Evolutionary conservation across 805 yeast genomes (phyloP).

Genomic region (Zygosaccharomyces gambellarensis): DNA sequence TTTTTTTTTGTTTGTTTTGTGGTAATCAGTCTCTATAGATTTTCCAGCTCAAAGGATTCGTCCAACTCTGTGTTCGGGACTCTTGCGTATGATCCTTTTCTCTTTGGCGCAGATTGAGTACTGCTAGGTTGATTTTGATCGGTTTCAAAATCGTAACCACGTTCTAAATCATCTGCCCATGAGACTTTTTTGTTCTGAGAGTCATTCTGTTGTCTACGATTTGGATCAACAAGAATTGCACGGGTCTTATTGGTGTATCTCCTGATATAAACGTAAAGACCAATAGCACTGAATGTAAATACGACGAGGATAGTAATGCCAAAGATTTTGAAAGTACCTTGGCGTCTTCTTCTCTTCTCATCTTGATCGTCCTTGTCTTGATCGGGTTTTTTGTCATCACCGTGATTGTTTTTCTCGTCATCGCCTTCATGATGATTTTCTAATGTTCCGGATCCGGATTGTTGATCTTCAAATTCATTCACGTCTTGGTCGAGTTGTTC

Average conservation of each 20-base stretch:
- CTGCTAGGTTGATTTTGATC: slow-evolving; percentile 7
- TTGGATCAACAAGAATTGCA: slow-evolving; percentile 21
- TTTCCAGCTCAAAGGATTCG: slow-evolving; percentile 26
- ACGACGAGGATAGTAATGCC: slow-evolving; percentile 8
- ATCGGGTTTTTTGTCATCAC: slow-evolving; percentile 12
- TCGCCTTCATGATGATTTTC: slow-evolving; percentile 24
- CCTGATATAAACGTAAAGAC: slow-evolving; percentile 13
- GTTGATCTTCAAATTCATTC: slow-evolving; percentile 37
- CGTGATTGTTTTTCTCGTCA: slow-evolving; percentile 47
- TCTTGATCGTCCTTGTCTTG: slow-evolving; percentile 10
- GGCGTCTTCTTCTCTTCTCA: slow-evolving; percentile 8
- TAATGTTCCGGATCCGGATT: slow-evolving; percentile 8
- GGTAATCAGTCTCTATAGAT: slow-evolving; percentile 7
- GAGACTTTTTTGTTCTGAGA: slow-evolving; percentile 33
- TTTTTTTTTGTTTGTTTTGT: background rate
- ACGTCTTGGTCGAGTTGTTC: slow-evolving; percentile 39
- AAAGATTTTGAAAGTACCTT: slow-evolving; percentile 8
- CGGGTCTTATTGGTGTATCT: slow-evolving; percentile 15
- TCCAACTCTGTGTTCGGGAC: slow-evolving; percentile 21
- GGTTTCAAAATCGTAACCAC: slow-evolving; percentile 16
- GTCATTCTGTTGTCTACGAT: slow-evolving; percentile 13
- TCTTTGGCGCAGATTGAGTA: slow-evolving; percentile 9
- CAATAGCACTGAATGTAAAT: slow-evolving; percentile 9
- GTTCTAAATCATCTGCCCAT: slow-evolving; percentile 37
- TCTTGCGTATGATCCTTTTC: slow-evolving; percentile 19